Evolutionary conservation across 108 stramenopile species (phyloP).

Genomic region (Aurantiochytrium sp.): DNA sequence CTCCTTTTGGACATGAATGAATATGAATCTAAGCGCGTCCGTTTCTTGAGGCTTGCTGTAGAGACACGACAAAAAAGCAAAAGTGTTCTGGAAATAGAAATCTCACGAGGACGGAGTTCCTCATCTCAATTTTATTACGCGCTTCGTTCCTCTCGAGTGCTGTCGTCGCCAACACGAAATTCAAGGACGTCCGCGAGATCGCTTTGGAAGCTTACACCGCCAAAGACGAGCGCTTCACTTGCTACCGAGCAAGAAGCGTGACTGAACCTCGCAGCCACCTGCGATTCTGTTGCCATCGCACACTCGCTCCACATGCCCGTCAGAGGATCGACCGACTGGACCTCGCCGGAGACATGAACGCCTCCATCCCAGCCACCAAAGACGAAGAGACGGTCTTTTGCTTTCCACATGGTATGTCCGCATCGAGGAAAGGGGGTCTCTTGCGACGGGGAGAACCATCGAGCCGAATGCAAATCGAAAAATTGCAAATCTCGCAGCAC

Average conservation of each 20-base stretch:
- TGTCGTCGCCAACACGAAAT: background rate
- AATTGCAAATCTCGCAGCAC: background rate
- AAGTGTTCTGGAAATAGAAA: no score
- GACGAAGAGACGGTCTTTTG: background rate
- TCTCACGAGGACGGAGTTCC: no score
- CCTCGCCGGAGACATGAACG: background rate
- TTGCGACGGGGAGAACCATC: background rate
- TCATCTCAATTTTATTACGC: no score
- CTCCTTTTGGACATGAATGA: background rate
- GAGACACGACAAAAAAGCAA: no score
- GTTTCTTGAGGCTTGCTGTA: no score
- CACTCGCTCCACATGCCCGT: background rate
- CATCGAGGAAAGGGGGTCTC: background rate
- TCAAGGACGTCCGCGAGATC: background rate
- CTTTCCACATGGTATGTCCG: background rate
- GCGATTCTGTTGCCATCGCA: background rate
- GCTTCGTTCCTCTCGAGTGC: no score
- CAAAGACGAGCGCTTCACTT: background rate
- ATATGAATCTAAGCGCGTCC: no score
- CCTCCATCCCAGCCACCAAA: constrained; percentile 11
- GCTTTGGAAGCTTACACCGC: background rate
- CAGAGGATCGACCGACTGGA: background rate
- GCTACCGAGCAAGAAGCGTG: background rate
- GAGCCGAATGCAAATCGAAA: background rate
- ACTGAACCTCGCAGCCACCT: background rate